These are phyloP conservation scores for Tanacetum coccineum DNA, from an alignment of 129 eudicot genomes.

Conservation along the genomic window DNA sequence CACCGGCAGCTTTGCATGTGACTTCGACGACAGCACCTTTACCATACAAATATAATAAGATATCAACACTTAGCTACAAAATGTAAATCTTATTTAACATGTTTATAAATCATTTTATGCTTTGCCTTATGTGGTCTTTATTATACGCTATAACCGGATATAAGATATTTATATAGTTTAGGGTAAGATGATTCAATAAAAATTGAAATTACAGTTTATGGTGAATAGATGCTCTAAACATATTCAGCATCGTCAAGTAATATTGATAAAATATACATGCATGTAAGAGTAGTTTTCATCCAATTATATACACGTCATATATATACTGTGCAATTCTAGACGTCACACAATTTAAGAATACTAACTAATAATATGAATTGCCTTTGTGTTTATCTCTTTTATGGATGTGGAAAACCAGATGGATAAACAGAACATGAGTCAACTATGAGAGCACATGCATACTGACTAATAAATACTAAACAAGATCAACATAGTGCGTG, in stretches of 20 bases:
- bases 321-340: neutral
- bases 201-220: too few species aligned
- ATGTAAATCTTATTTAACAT: neutral
- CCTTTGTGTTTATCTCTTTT: neutral
- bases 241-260: too few species aligned
- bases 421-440: conserved; percentile 1
- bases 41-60: conserved; percentile 10
- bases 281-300: too few species aligned
- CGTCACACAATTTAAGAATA: neutral
- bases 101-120: too few species aligned
- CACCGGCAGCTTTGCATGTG: conserved; percentile 44
- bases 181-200: too few species aligned
- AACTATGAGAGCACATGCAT: conserved; percentile 17
- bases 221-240: too few species aligned
- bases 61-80: conserved; percentile 1
- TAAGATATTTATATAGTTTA: too few species aligned
- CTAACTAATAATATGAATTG: neutral
- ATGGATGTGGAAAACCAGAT: conserved; percentile 12
- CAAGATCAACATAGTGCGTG: neutral
- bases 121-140: too few species aligned
- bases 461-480: neutral
- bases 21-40: conserved; percentile 58
- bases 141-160: too few species aligned
- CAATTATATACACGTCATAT: too few species aligned
- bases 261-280: too few species aligned